Evolutionary conservation across 2,329 filamentous ascomycete species (phyloP).

Genomic region (Coniochaeta prunicola): DNA sequence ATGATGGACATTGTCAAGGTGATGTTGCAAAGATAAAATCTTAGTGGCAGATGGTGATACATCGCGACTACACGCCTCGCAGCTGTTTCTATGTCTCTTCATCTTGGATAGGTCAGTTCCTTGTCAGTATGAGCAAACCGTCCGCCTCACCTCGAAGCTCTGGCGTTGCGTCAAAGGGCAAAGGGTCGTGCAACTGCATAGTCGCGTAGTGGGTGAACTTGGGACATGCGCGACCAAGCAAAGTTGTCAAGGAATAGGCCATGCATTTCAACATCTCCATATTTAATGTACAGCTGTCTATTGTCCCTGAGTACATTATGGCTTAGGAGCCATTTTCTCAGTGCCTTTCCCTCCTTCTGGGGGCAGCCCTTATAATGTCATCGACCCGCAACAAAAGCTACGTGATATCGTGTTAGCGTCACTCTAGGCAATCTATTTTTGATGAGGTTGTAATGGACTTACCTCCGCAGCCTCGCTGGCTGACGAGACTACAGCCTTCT

Average conservation of each 20-base stretch:
- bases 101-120: no score
- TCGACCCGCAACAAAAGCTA: constrained; percentile 88
- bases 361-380: constrained; percentile 94
- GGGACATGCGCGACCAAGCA: not conserved
- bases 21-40: no score
- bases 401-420: constrained; percentile 13
- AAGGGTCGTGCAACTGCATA: no score
- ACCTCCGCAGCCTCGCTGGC: constrained; percentile 96
- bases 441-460: constrained; percentile 25
- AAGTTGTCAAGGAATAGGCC: not conserved
- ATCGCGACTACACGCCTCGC: no score
- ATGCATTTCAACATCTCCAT: not conserved
- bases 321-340: not conserved
- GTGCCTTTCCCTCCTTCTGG: constrained; percentile 65
- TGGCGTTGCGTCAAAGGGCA: not conserved
- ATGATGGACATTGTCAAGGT: no score
- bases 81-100: no score
- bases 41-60: no score
- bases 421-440: not conserved
- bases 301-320: not conserved
- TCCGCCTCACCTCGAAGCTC: no score
- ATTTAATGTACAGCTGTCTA: constrained; percentile 1
- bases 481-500: constrained; percentile 94
- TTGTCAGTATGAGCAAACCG: no score
- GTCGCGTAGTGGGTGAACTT: no score